Base-by-base conservation (phyloP, 805 yeast species). In the Kuraishia hungarica region DNA sequence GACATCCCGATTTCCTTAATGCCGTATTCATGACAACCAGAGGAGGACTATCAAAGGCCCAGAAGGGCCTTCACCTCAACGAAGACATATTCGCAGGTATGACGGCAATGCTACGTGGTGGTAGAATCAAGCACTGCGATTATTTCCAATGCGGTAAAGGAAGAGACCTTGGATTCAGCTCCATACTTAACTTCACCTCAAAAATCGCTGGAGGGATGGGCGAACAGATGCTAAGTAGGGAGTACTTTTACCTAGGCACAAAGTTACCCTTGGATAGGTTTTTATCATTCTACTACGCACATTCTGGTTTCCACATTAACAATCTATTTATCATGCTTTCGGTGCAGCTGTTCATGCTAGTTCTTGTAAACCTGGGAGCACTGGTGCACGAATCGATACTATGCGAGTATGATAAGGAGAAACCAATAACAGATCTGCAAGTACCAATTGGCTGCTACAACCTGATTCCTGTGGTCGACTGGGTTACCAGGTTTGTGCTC, bases 161-260 rank as follows among this genome's bases (percentile, higher is more conserved):
- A 0, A 79, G 98, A 68, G 98, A 93, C 73, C 73, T 93, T 55
- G 98, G 98, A 2, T 93, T 93, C 71, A 87, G 91, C 1, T 89
- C 97, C 0, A 91, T 93, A 60, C 75, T 93, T 61, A 93, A 92
- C 66, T 93, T 93, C 73, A 93, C 97, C 0, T 87, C 97, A 1
- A 93, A 93, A 72, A 92, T 93, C 66, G 98, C 98, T 2, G 94
- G 97, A 49, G 98, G 98, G 53, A 93, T 93, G 98, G 98, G 98
- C 8, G 98, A 93, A 67, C 98, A 93, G 68, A 80, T 92, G 68
- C 72, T 93, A 39, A 89, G 97, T 5, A 79, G 98, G 64, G 98
- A 93, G 64, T 90, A 92, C 70, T 93, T 86, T 67, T 90, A 89
- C 69, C 69, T 93, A 57, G 97, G 98, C 1, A 89, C 97, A 1